phyloP scores from a whole-genome alignment of 1,284 basidiomycete species.

The Ceratobasidium theobromae region DNA sequence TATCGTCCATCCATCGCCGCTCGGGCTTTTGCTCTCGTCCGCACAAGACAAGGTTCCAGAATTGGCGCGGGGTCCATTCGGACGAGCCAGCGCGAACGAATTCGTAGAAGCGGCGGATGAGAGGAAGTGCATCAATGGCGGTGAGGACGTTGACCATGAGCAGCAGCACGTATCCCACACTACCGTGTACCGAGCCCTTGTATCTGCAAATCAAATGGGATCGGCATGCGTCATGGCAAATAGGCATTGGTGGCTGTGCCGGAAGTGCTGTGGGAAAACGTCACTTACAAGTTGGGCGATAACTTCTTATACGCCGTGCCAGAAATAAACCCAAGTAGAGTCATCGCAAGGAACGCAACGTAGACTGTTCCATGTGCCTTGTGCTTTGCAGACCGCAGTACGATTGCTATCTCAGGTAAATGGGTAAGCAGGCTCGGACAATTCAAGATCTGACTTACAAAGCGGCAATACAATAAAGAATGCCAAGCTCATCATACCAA shows the following conservation, averaged over 20 bases:
- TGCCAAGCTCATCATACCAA: slow-evolving; percentile 65
- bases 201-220: slow-evolving; percentile 53
- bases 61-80: slow-evolving; percentile 24
- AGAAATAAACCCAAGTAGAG: slow-evolving; percentile 59
- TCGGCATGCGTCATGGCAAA: slow-evolving; percentile 34
- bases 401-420: slow-evolving; percentile 55
- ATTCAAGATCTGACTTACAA: slow-evolving; percentile 51
- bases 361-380: slow-evolving; percentile 58
- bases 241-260: slow-evolving; percentile 30
- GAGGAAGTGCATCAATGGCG: slow-evolving; percentile 33
- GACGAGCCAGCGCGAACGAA: slow-evolving; percentile 23
- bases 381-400: slow-evolving; percentile 70
- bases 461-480: slow-evolving; percentile 76
- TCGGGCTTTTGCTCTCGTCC: slow-evolving; percentile 9
- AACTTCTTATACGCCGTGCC: slow-evolving; percentile 69
- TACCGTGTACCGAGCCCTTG: slow-evolving; percentile 61
- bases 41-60: slow-evolving; percentile 29
- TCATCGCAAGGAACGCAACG: slow-evolving; percentile 58
- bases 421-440: background rate
- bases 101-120: slow-evolving; percentile 32
- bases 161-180: slow-evolving; percentile 60
- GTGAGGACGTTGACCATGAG: slow-evolving; percentile 30
- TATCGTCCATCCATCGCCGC: slow-evolving; percentile 33
- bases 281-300: slow-evolving; percentile 74
- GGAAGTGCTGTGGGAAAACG: slow-evolving; percentile 11